Base-by-base conservation (phyloP, 306 rosid species). In the Styphnolobium japonicum region DNA sequence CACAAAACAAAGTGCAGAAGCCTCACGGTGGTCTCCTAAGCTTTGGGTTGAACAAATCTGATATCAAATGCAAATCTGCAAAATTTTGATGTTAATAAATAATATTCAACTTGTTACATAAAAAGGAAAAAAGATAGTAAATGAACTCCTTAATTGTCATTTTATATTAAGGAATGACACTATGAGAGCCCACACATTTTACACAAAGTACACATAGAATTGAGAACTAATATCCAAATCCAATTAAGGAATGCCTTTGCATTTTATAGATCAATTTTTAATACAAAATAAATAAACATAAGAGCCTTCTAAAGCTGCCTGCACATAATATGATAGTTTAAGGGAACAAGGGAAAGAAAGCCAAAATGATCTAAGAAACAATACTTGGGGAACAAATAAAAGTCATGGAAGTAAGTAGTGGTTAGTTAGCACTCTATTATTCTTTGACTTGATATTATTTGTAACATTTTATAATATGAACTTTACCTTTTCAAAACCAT, bases 1-100 rank as follows among this genome's bases (percentile, higher is more conserved):
- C 87, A 92, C 97, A 66, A 92, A 95, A 61, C 84, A 92, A 84
- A 94, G 92, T 75, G 86, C 87, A 80, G 97, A 90, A 80, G 97
- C 88, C 51, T 89, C 81, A 19, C 72, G 89, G 18, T 79, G 89
- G 86, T 88, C 93, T 82, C 86, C 97, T 3, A 87, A 82, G 86
- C 91, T 63, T 83, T 90, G 56, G 93, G 69, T 66, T 63, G 90
- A 78, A 58, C 77, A 33, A 64, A 84, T 66, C 86, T 87, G 10
- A 82, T 14, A 53, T 94, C 90, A 22, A 93, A 81, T 23, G 86
- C 73, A 77, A 90, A 88, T 80, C 98, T 92, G 97, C 81, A 85
- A 82, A 77, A 36, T 49, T 79, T 43, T 45, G 75, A 19, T 15
- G 53, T 63, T 52, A 27, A n/a, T n/a, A n/a, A n/a, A n/a, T n/a